These are phyloP conservation scores for Cyberlindnera americana DNA, from an alignment of 805 yeast genomes.

Conservation along the genomic window DNA sequence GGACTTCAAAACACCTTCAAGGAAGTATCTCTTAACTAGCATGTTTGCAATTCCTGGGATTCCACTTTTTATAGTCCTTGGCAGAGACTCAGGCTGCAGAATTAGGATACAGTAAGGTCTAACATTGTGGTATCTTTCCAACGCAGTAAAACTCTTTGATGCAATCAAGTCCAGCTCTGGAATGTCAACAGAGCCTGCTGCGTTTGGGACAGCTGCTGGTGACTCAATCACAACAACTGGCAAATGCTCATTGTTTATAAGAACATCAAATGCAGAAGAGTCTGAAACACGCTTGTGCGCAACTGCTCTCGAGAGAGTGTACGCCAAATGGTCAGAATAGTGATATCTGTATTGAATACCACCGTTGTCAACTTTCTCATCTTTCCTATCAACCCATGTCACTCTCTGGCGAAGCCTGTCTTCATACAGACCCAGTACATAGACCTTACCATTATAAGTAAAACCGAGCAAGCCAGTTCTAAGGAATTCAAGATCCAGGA, in stretches of 20 bases:
- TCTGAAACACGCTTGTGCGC: conserved; percentile 67
- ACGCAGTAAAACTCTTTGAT: conserved; percentile 39
- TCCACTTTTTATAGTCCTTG: conserved; percentile 80
- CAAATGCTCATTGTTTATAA: conserved; percentile 67
- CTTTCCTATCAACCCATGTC: conserved; percentile 58
- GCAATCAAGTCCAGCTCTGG: conserved; percentile 49
- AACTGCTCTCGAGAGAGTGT: conserved; percentile 77
- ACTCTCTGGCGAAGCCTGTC: conserved; percentile 81
- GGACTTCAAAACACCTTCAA: conserved; percentile 75
- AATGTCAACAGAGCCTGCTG: conserved; percentile 30
- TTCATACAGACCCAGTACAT: conserved; percentile 84
- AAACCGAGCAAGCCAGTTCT: conserved; percentile 92
- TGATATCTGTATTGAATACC: conserved; percentile 51
- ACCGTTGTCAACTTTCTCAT: conserved; percentile 10
- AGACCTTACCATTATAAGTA: conserved; percentile 80
- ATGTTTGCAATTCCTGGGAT: conserved; percentile 90
- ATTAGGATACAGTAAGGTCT: conserved; percentile 79
- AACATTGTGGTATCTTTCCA: conserved; percentile 62
- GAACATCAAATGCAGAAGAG: conserved; percentile 86
- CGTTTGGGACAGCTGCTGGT: conserved; percentile 39
- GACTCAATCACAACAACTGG: conserved; percentile 87
- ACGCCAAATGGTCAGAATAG: conserved; percentile 83
- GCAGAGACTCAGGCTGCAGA: conserved; percentile 75
- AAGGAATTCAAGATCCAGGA: conserved; percentile 71
- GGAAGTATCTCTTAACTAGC: conserved; percentile 72